Conservation (phyloP, 1,284 basidiomycete genomes). For the Apiotrichum sp. region DNA sequence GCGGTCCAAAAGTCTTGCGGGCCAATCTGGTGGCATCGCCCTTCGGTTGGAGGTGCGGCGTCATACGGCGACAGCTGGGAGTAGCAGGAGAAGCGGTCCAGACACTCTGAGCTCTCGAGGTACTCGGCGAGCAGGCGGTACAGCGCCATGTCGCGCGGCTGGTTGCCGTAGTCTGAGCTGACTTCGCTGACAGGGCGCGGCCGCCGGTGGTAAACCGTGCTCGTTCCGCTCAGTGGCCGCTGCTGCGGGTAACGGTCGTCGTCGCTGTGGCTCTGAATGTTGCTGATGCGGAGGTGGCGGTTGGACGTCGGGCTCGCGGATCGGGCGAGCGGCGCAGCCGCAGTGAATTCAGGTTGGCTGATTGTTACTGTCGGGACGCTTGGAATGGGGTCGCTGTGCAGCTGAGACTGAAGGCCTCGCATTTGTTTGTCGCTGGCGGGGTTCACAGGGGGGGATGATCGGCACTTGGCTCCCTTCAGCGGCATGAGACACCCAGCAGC, state of each 20-base stretch:
- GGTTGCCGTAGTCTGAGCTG: neutral
- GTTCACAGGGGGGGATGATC: neutral
- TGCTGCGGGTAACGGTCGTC: too few relatives aligned
- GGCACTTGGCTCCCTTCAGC: conserved; percentile 19
- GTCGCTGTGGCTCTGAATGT: too few relatives aligned
- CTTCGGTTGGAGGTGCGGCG: too few relatives aligned
- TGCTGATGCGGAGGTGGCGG: too few relatives aligned
- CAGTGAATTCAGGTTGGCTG: too few relatives aligned
- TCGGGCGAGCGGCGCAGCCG: too few relatives aligned
- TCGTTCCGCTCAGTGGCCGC: too few relatives aligned
- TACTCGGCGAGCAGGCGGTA: neutral
- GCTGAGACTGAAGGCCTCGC: neutral
- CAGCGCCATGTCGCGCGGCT: neutral
- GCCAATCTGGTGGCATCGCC: neutral
- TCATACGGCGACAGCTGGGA: too few relatives aligned
- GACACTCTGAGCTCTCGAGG: neutral
- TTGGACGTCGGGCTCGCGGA: too few relatives aligned
- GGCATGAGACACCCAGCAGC: conserved; percentile 29
- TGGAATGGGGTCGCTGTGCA: neutral
- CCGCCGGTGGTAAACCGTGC: too few relatives aligned
- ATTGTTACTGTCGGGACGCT: too few relatives aligned
- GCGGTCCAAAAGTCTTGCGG: neutral
- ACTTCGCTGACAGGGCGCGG: too few relatives aligned
- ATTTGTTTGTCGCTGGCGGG: neutral
- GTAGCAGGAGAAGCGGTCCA: neutral